Percentiles rank a stretch among this genome's conserved stretches.
These are phyloP conservation scores for Solanum hybrid DNA, from an alignment of 305 asterid genomes.

Conservation along the genomic window DNA sequence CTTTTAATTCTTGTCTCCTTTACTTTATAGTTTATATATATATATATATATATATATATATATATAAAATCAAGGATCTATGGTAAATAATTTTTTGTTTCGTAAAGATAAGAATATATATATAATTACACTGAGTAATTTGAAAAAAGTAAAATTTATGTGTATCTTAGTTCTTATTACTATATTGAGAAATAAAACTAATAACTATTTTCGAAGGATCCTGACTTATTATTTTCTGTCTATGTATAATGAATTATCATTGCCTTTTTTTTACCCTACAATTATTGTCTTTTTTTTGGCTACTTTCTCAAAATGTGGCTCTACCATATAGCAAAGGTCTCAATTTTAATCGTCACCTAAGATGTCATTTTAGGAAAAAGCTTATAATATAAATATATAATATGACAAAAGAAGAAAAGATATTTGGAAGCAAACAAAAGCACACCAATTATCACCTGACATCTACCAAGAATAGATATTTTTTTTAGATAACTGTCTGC, in stretches of 20 bases:
- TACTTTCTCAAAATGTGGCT: not conserved
- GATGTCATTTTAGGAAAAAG: not conserved
- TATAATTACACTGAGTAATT: no score
- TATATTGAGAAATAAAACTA: rapidly evolving
- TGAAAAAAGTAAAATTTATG: not conserved
- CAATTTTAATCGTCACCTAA: not conserved
- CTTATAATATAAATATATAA: not conserved
- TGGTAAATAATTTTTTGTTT: no score
- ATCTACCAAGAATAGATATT: not conserved
- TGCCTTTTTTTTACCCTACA: not conserved
- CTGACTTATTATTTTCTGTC: not conserved
- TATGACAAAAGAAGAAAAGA: not conserved
- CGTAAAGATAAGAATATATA: not conserved
- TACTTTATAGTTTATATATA: not conserved
- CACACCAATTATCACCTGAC: not conserved
- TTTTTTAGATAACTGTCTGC: not conserved
- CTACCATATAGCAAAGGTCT: not conserved
- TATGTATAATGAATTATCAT: not conserved
- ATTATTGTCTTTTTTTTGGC: not conserved
- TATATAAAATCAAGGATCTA: not conserved
- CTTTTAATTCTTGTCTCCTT: not conserved
- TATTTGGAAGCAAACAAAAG: not conserved
- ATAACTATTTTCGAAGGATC: not conserved
- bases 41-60: no score
- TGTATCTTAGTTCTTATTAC: not conserved